A percentile compares a stretch with the other conserved stretches of the same genome.
Evolutionary conservation across 2,329 filamentous ascomycete species (phyloP).

Genomic region (Conoideocrella luteorostrata): DNA sequence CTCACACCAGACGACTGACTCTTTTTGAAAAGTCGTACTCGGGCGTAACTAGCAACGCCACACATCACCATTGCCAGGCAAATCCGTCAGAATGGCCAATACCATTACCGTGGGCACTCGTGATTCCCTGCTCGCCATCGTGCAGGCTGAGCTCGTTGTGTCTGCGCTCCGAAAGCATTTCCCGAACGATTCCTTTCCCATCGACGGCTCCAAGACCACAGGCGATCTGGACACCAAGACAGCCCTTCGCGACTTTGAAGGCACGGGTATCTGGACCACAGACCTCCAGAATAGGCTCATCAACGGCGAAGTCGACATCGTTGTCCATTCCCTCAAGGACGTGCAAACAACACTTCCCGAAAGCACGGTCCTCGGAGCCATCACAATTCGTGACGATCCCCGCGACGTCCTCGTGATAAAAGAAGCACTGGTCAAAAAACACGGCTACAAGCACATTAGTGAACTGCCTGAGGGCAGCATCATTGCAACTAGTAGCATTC

Average conservation of each 20-base stretch:
- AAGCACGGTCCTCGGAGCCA: slow-evolving; percentile 67
- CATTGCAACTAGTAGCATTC: slow-evolving; percentile 84
- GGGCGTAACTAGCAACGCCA: too few species aligned
- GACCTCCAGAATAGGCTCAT: slow-evolving; percentile 79
- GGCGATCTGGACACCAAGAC: slow-evolving; percentile 91
- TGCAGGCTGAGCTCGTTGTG: slow-evolving; percentile 74
- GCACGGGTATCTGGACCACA: slow-evolving; percentile 92
- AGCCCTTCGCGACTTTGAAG: slow-evolving; percentile 80
- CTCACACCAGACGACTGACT: too few species aligned
- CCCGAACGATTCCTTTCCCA: slow-evolving; percentile 65
- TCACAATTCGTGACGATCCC: slow-evolving; percentile 75
- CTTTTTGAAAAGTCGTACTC: too few species aligned
- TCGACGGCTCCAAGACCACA: slow-evolving; percentile 73
- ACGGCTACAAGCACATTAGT: slow-evolving; percentile 54
- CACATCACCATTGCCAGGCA: too few species aligned
- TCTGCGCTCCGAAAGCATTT: slow-evolving; percentile 57
- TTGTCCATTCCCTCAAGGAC: slow-evolving; percentile 94
- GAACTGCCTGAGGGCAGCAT: slow-evolving; percentile 74
- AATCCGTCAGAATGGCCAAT: slow-evolving; percentile 19
- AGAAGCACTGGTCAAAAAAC: slow-evolving; percentile 40
- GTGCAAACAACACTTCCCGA: slow-evolving; percentile 84
- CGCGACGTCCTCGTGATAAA: slow-evolving; percentile 60
- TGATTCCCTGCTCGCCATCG: slow-evolving; percentile 75
- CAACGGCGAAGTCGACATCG: slow-evolving; percentile 65
- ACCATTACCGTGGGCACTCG: slow-evolving; percentile 78